These are phyloP conservation scores for Penicillium pancosmium DNA, from an alignment of 495 filamentous ascomycete species.

Conservation along the genomic window DNA sequence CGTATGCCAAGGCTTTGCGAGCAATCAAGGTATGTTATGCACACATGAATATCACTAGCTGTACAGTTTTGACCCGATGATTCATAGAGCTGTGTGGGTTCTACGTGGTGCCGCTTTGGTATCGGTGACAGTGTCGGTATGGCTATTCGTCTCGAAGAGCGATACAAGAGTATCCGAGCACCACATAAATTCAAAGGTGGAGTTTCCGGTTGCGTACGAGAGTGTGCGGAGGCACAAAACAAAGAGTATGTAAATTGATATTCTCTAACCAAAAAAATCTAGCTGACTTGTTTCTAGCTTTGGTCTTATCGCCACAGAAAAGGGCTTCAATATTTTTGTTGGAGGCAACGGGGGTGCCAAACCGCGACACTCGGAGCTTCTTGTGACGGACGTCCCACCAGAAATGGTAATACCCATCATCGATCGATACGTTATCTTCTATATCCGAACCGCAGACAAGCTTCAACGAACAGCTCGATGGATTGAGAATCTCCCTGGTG, in stretches of 20 bases:
- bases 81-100: constrained; percentile 78
- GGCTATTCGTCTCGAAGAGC: constrained; percentile 88
- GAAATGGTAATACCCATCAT: constrained; percentile 85
- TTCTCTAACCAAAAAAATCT: not conserved
- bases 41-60: not conserved
- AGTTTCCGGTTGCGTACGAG: constrained; percentile 88
- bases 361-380: constrained; percentile 81
- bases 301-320: constrained; percentile 91
- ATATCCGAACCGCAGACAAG: constrained; percentile 95
- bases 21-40: constrained; percentile 69
- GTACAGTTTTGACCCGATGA: not conserved
- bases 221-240: constrained; percentile 95
- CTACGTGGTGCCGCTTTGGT: constrained; percentile 93
- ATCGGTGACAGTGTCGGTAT: constrained; percentile 97
- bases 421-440: constrained; percentile 93
- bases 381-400: constrained; percentile 87
- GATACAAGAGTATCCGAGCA: constrained; percentile 88
- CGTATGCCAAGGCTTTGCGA: constrained; percentile 88
- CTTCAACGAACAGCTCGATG: constrained; percentile 92
- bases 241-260: constrained; percentile 67
- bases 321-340: constrained; percentile 94
- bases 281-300: constrained; percentile 57
- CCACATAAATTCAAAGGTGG: constrained; percentile 96
- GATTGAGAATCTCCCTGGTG: constrained; percentile 86
- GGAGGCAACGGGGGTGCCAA: constrained; percentile 92